Percentiles rank a stretch among this genome's conserved stretches.
Evolutionary conservation across 179 eudicot species (phyloP).

Genomic region (Kewa caespitosa): DNA sequence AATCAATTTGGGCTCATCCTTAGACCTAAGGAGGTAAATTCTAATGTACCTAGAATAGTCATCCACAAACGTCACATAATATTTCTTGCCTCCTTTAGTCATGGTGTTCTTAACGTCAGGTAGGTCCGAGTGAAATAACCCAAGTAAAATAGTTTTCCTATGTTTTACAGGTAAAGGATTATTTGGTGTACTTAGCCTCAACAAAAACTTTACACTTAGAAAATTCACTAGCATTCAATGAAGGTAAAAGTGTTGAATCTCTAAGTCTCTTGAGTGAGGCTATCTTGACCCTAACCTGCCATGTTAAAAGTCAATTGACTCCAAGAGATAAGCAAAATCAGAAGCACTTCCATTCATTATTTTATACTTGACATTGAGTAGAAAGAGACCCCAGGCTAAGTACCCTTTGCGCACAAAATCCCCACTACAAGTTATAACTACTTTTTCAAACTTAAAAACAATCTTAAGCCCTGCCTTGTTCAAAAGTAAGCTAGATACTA

Average conservation of each 20-base stretch:
- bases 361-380: no score
- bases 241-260: background rate
- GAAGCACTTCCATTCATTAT: no score
- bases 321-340: no score
- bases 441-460: background rate
- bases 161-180: background rate
- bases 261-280: background rate
- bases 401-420: background rate
- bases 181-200: no score
- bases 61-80: conserved; percentile 1
- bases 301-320: background rate
- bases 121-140: background rate
- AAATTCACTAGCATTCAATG: background rate
- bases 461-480: background rate
- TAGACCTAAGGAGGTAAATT: background rate
- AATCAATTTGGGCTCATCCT: background rate
- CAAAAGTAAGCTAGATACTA: background rate
- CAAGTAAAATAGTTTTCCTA: background rate
- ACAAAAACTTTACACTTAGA: no score
- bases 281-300: conserved; percentile 1
- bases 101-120: background rate
- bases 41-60: background rate
- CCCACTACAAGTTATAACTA: background rate
- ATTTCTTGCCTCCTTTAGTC: conserved; percentile 5
- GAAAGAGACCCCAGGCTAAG: no score